Evolutionary conservation across 768 basidiomycete genomes (phyloP), one percentile per base, ranked within the genome.

Genomic region (Neoboletus magnificus): DNA sequence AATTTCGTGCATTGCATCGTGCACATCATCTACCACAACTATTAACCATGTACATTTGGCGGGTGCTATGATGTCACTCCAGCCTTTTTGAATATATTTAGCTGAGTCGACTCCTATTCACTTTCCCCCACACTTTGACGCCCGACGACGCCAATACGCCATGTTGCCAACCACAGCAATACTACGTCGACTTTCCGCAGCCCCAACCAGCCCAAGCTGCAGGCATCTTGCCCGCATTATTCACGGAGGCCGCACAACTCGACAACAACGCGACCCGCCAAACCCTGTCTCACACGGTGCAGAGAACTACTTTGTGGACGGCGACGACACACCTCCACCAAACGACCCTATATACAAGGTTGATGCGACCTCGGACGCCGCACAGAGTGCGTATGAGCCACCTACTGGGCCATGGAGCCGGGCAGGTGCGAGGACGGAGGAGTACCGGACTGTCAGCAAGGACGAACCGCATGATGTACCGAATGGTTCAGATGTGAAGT

Each of bases 291-390:
- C 50, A 5, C 74, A 81, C 60, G 71, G 69, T 2, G 56, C 67
- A 8, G 80, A 81, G 48, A 71, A 71, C 12, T 82, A 82, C 66
- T 70, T 69, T 43, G 79, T 81, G 56, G 80, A 82, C 35, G 65
- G 73, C 33, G 81, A 82, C 62, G 66, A 73, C 22, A 73, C 74
- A 1, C 76, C 79, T 5, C 74, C 78, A 1, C 53, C 66, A 2
- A 74, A 77, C 47, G 55, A 73, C n/a, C 72, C 64, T 6, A 68
- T 79, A 48, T 76, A 80, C 66, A 68, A 74, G n/a, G 74, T 83
- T 32, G 81, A 82, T 49, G 66, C 77, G 1, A 57, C 66, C 4
- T 76, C 77, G 3, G 76, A 79, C 47, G 68, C 67, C 3, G 77
- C 73, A 0, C 76, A 81, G 62, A 75, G 75, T 35, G 79, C 82